Percentiles rank a stretch among this genome's conserved stretches.
phyloP scores from a whole-genome alignment of 2,329 filamentous ascomycete species.

The Periconia macrospinosa region DNA sequence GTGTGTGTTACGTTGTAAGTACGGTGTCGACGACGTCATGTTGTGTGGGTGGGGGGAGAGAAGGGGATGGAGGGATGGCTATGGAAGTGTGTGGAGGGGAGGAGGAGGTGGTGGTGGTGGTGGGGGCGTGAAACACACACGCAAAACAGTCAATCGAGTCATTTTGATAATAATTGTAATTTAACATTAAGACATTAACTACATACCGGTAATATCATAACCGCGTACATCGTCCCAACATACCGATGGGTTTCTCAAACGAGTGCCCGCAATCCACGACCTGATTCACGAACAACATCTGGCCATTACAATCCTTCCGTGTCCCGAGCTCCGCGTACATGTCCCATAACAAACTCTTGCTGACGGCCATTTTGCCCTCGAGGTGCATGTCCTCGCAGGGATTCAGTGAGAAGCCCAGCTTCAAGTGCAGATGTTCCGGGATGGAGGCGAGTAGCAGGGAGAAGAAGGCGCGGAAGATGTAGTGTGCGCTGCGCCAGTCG shows the following conservation, averaged over 20 bases:
- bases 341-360: constrained; percentile 14
- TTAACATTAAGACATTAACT: background rate
- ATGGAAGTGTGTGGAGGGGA: no score
- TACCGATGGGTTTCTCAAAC: background rate
- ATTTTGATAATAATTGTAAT: background rate
- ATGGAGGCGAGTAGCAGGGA: constrained; percentile 24
- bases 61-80: no score
- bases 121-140: background rate
- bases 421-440: constrained; percentile 19
- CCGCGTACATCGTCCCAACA: background rate
- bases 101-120: no score
- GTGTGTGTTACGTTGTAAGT: no score
- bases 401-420: constrained; percentile 18
- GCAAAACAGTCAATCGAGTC: background rate
- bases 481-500: constrained; percentile 24
- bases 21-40: no score
- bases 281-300: background rate
- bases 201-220: background rate
- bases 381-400: constrained; percentile 14
- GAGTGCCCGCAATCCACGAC: constrained; percentile 3
- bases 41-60: no score
- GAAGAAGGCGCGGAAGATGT: constrained; percentile 34
- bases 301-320: constrained; percentile 6
- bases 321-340: constrained; percentile 26
- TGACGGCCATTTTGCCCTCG: constrained; percentile 16